Evolutionary conservation across 192 early-diverging fungal genomes (phyloP), one percentile per base, ranked within the genome.

Genomic region (Chytriomyces sp.): DNA sequence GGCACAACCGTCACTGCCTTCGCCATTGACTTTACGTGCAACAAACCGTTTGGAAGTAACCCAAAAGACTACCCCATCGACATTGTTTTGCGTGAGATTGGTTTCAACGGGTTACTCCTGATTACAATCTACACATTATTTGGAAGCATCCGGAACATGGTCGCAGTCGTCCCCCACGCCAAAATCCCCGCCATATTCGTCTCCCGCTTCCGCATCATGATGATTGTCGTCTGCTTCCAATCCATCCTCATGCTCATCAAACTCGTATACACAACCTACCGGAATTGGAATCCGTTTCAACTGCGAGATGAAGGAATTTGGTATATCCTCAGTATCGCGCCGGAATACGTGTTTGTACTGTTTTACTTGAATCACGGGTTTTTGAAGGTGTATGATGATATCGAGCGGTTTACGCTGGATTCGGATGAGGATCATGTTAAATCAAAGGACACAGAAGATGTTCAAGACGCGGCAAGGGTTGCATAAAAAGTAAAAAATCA

Each of bases 31-130:
- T 73, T 73, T 61, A 73, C 71, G 0, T 20, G 61, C 20, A 73
- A 73, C 71, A 61, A 63, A 45, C 60, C 57, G 13, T 73, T 73
- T 26, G 71, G 71, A 11, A 18, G 26, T 45, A 60, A 73, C 45
- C 60, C 71, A 7, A 73, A 60, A 62, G 50, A 71, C 53, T 73
- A 62, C 45, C 16, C 16, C 1, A 45, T 11, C 11, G 71, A 73
- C 61, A 9, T 73, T 9, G 44, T 63, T 4, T 26, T 73, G 9
- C 57, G 71, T 5, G 71, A 73, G 44, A 24, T 73, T 73, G 71
- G 71, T 7, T 73, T 73, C 61, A 73, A 73, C 46, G 71, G 71
- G 6, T 46, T 73, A 43, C 45, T 73, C 5, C n/a, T 60, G 53
- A 47, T 73, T 45, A 73, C 71, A 18, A 43, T 73, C 0, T 73